Evolutionary conservation across 1,139 yeast genomes (phyloP), one percentile per base, ranked within the genome.

Genomic region (Starmera stellimalicola): DNA sequence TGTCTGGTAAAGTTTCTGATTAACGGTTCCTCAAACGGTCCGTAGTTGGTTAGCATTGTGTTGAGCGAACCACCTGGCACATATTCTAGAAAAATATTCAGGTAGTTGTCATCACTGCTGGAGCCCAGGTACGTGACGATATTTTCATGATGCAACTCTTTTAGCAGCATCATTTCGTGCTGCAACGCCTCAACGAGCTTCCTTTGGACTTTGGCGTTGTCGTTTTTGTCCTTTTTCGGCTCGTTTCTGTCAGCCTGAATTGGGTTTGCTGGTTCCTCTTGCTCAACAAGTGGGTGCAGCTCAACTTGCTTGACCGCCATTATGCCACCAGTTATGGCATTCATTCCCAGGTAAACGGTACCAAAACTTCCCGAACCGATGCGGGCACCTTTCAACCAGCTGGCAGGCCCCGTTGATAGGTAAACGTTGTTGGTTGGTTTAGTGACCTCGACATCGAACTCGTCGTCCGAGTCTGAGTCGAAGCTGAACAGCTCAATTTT

Each of bases 51-150:
- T 30, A 87, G 60, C 87, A 91, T 77, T 4, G 91, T 73, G 36
- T 87, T 87, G 4, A 91, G 91, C 0, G 95, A 84, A 0, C 98
- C 98, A 40, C 98, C 98, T 3, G 97, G 96, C 24, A 91, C 94
- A 53, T 91, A 91, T 51, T 91, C 97, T 41, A 91, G 62, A 52
- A 87, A 91, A 42, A 91, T 87, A 51, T 87, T 88, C 40, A 88
- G 58, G 44, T 63, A 69, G 27, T 72, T 68, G 11, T 75, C 79
- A 41, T 83, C 87, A 12, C 80, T 75, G 2, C 84, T 74, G 14
- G 94, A 81, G 0, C 97, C 98, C 33, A 81, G 67, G 52, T 88
- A 91, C 37, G 94, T 73, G 7, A 91, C 98, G 39, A 91, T 87
- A 52, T 91, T 87, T 40, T 83, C 94, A 56, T 91, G 98, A 43